These are phyloP conservation scores for Glebionis coronaria DNA, from an alignment of 129 eudicot species.

Conservation along the genomic window DNA sequence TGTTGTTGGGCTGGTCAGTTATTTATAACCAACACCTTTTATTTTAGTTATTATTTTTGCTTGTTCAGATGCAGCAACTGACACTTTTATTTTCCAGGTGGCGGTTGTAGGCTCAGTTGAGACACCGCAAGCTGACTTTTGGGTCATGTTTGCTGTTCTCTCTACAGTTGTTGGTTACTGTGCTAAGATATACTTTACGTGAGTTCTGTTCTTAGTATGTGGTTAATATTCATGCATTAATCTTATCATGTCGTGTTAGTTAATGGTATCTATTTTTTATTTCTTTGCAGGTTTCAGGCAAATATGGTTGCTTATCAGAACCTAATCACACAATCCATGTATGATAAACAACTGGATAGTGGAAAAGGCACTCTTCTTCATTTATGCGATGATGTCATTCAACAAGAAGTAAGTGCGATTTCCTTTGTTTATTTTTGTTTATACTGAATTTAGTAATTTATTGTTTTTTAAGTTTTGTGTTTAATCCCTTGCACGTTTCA, in stretches of 20 bases:
- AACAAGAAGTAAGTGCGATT: conserved; percentile 74
- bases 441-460: not conserved
- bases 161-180: conserved; percentile 88
- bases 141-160: conserved; percentile 91
- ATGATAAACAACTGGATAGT: conserved; percentile 95
- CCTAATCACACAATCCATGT: conserved; percentile 93
- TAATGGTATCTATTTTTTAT: conserved; percentile 17
- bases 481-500: conserved; percentile 26
- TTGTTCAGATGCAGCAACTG: conserved; percentile 3
- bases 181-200: conserved; percentile 96
- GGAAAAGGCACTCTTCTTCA: conserved; percentile 99
- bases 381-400: conserved; percentile 95
- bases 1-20: conserved; percentile 88
- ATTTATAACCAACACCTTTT: not conserved
- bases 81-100: conserved; percentile 44
- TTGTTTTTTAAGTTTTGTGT: not conserved
- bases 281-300: conserved; percentile 72
- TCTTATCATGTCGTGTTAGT: not conserved
- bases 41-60: not conserved
- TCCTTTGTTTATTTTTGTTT: not conserved
- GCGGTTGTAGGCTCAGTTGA: conserved; percentile 78
- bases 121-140: conserved; percentile 85
- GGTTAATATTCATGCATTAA: not conserved
- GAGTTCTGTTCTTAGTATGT: conserved; percentile 25
- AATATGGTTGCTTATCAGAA: conserved; percentile 83